These are phyloP conservation scores for Zymoseptoria tritici DNA, from an alignment of 2,329 filamentous ascomycete genomes.

Conservation along the genomic window DNA sequence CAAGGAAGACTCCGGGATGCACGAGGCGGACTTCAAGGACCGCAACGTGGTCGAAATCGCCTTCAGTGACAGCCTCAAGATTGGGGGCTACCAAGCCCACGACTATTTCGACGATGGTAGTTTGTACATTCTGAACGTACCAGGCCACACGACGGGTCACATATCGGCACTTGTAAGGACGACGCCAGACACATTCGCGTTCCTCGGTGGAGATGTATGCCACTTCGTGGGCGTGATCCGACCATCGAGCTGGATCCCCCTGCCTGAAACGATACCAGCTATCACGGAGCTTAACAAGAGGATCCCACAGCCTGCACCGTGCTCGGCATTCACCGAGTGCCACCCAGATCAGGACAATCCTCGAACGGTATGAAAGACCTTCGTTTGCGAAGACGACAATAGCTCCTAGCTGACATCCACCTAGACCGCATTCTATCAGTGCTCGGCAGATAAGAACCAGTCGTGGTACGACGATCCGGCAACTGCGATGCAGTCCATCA, in stretches of 20 bases:
- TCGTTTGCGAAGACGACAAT: neutral
- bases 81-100: conserved; percentile 35
- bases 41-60: conserved; percentile 14
- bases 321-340: conserved; percentile 15
- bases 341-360: conserved; percentile 12
- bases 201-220: conserved; percentile 21
- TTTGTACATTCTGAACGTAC: conserved; percentile 36
- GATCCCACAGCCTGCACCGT: conserved; percentile 13
- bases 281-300: conserved; percentile 13
- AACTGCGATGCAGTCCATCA: conserved; percentile 15
- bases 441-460: conserved; percentile 8
- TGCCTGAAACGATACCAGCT: conserved; percentile 13
- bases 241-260: conserved; percentile 11
- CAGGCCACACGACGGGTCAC: conserved; percentile 19
- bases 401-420: neutral
- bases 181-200: conserved; percentile 17
- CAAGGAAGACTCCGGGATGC: conserved; percentile 9
- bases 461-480: conserved; percentile 16
- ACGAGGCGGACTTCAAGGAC: conserved; percentile 15
- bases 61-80: conserved; percentile 22
- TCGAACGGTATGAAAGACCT: conserved; percentile 1
- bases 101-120: conserved; percentile 39
- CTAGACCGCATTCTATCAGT: conserved; percentile 13
- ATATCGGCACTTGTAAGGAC: conserved; percentile 19
- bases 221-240: conserved; percentile 18